A percentile compares a stretch with the other conserved stretches of the same genome.
Conservation (phyloP, 495 filamentous ascomycete species). For the Aspergillus ellipticus region DNA sequence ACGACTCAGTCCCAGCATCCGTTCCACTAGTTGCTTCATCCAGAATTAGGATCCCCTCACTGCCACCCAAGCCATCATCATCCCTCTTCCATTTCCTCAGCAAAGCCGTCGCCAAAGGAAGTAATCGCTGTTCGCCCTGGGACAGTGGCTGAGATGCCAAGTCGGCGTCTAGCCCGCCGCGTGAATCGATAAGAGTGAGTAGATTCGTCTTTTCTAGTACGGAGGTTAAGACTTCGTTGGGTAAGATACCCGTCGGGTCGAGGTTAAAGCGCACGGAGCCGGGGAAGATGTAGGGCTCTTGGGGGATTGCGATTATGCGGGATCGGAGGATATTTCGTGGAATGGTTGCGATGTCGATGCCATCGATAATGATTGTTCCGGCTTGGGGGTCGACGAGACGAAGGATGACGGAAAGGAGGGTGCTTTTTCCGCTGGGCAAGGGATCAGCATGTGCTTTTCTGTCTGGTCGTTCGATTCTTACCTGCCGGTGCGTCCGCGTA, state of each 20-base stretch:
- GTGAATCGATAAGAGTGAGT: background rate
- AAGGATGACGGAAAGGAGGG: slow-evolving; percentile 10
- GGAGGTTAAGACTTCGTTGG: background rate
- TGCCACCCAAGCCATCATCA: background rate
- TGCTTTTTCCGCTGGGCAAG: slow-evolving; percentile 32
- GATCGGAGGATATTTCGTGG: slow-evolving; percentile 10
- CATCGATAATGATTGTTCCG: slow-evolving; percentile 14
- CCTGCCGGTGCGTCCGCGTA: background rate
- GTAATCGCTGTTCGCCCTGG: background rate
- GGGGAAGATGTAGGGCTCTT: slow-evolving; percentile 24
- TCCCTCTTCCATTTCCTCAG: background rate
- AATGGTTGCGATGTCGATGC: slow-evolving; percentile 15
- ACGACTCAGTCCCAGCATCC: background rate
- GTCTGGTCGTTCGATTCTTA: no score
- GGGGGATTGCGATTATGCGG: slow-evolving; percentile 30
- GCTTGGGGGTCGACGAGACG: slow-evolving; percentile 10
- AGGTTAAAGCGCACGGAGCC: slow-evolving; percentile 32
- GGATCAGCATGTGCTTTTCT: no score
- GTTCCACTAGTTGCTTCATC: background rate
- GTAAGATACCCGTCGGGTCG: no score
- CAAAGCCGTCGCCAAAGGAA: background rate
- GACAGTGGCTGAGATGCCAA: background rate
- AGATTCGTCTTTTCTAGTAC: background rate
- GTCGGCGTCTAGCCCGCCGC: background rate
- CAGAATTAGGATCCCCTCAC: background rate